phyloP scores from a whole-genome alignment of 768 basidiomycete species.

The Mycena belliarum region DNA sequence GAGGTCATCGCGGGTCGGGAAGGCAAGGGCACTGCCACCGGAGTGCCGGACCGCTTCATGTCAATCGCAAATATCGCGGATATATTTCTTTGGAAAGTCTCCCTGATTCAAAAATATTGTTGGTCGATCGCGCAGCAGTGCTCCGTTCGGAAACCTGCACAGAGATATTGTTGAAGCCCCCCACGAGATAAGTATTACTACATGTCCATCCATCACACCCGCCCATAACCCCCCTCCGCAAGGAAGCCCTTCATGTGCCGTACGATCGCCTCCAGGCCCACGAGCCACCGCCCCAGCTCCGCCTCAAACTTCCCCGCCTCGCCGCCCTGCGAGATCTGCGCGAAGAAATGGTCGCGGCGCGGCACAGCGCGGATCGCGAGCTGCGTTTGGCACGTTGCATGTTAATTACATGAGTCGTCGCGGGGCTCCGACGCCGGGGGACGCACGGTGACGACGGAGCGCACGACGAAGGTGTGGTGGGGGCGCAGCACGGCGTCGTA shows the following conservation, averaged over 20 bases:
- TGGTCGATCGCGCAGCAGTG: too few species aligned
- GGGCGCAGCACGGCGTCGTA: conserved; percentile 69
- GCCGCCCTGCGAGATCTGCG: conserved; percentile 55
- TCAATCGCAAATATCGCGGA: too few species aligned
- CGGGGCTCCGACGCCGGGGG: too few species aligned
- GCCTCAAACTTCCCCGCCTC: conserved; percentile 53
- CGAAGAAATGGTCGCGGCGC: conserved; percentile 61
- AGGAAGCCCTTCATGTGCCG: conserved; percentile 53
- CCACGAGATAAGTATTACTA: too few species aligned
- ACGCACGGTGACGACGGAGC: conserved; percentile 62
- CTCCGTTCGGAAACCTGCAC: too few species aligned
- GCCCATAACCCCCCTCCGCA: conserved; percentile 52
- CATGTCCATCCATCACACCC: conserved; percentile 46
- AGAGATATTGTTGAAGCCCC: too few species aligned
- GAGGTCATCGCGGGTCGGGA: too few species aligned
- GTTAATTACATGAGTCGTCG: too few species aligned
- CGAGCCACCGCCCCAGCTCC: conserved; percentile 62
- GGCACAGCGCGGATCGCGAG: conserved; percentile 64
- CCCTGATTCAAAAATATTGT: too few species aligned
- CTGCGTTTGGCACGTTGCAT: conserved; percentile 29
- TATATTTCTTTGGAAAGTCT: too few species aligned
- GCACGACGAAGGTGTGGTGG: conserved; percentile 68
- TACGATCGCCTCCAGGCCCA: conserved; percentile 55
- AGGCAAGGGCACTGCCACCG: too few species aligned
- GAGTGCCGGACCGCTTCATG: too few species aligned